These are phyloP conservation scores for Fusarium humuli DNA, from an alignment of 2,329 filamentous ascomycete species.

Conservation along the genomic window DNA sequence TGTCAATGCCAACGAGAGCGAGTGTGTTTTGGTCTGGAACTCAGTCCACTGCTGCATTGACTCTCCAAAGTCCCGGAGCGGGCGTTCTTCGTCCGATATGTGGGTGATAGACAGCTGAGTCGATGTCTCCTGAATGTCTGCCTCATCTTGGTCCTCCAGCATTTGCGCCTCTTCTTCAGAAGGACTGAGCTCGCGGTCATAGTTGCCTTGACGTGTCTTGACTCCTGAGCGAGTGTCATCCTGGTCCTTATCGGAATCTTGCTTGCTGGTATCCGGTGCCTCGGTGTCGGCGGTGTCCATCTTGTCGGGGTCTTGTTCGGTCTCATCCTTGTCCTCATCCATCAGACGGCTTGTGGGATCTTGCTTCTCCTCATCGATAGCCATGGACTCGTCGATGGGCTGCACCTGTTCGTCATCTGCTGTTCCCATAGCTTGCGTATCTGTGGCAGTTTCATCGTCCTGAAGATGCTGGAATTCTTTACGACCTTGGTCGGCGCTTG, in stretches of 20 bases:
- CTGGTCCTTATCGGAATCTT: constrained; percentile 57
- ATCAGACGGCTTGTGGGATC: constrained; percentile 61
- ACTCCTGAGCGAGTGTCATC: constrained; percentile 71
- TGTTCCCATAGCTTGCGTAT: constrained; percentile 90
- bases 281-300: constrained; percentile 56
- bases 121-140: constrained; percentile 63
- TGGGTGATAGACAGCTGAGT: constrained; percentile 80
- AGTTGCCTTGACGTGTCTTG: constrained; percentile 69
- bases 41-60: constrained; percentile 83
- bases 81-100: constrained; percentile 62
- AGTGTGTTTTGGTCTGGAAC: constrained; percentile 86
- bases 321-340: constrained; percentile 66
- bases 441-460: constrained; percentile 83
- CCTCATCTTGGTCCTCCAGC: constrained; percentile 62
- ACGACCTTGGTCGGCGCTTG: constrained; percentile 69
- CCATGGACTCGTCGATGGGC: constrained; percentile 89
- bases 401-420: constrained; percentile 88
- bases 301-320: constrained; percentile 59
- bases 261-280: constrained; percentile 55
- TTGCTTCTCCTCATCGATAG: constrained; percentile 77
- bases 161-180: constrained; percentile 58
- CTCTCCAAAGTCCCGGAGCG: constrained; percentile 62
- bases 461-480: constrained; percentile 94
- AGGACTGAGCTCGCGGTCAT: constrained; percentile 63
- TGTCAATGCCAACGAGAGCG: constrained; percentile 87